Evolutionary conservation across 1,284 basidiomycete genomes (phyloP).

Genomic region (Puccinia novopanici): DNA sequence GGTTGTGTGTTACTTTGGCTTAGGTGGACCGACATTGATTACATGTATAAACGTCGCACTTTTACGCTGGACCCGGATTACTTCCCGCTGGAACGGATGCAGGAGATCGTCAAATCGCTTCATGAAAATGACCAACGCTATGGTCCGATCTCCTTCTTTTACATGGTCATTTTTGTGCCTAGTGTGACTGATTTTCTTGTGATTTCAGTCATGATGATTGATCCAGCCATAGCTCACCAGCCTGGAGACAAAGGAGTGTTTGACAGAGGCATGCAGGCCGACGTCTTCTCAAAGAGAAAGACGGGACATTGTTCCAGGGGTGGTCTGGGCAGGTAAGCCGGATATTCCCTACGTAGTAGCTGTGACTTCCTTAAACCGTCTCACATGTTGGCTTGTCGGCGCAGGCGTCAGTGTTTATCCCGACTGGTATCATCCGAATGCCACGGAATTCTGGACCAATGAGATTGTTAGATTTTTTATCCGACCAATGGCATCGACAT

Average conservation of each 20-base stretch:
- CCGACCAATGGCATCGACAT: slow-evolving; percentile 61
- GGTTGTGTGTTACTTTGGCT: slow-evolving; percentile 44
- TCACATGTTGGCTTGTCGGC: background rate
- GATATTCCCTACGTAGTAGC: slow-evolving; percentile 61
- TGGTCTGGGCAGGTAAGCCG: slow-evolving; percentile 73
- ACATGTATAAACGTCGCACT: slow-evolving; percentile 70
- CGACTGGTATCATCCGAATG: slow-evolving; percentile 70
- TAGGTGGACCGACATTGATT: slow-evolving; percentile 62
- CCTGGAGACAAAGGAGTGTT: slow-evolving; percentile 65
- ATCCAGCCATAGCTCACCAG: slow-evolving; percentile 69
- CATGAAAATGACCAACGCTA: slow-evolving; percentile 67
- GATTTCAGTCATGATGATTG: slow-evolving; percentile 69
- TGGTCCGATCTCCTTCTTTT: slow-evolving; percentile 60
- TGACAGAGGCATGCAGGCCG: slow-evolving; percentile 65
- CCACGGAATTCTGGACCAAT: slow-evolving; percentile 67
- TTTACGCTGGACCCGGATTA: slow-evolving; percentile 71
- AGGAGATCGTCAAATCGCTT: slow-evolving; percentile 68
- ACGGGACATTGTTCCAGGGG: slow-evolving; percentile 66
- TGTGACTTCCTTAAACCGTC: background rate
- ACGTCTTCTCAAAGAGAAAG: slow-evolving; percentile 68
- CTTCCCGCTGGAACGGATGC: slow-evolving; percentile 68
- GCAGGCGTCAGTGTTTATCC: slow-evolving; percentile 54
- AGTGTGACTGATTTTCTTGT: background rate
- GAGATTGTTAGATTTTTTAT: slow-evolving; percentile 69
- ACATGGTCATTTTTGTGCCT: background rate